phyloP scores from a whole-genome alignment of 768 basidiomycete species.

The Nidularia sp. region DNA sequence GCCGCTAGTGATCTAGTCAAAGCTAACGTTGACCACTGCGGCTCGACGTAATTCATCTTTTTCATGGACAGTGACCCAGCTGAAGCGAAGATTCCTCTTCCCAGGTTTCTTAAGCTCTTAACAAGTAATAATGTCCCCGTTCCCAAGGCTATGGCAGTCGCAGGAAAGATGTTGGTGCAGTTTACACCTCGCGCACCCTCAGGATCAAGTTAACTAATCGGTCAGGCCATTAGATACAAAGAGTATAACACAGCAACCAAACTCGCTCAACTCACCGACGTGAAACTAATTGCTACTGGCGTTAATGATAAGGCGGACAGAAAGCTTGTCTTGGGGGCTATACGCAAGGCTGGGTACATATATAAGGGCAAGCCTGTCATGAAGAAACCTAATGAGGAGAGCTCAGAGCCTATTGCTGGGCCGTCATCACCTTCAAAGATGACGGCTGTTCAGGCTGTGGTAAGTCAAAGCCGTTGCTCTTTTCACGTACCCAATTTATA shows the following conservation, averaged over 20 bases:
- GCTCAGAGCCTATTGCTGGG: conserved; percentile 6
- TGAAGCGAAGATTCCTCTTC: conserved; percentile 48
- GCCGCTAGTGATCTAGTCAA: too few species aligned
- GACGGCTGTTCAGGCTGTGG: conserved; percentile 22
- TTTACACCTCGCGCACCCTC: not conserved
- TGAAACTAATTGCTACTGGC: conserved; percentile 53
- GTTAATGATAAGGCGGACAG: conserved; percentile 64
- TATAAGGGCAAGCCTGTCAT: conserved; percentile 16
- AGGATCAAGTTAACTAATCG: not conserved
- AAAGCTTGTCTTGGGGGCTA: conserved; percentile 50
- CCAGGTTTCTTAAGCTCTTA: conserved; percentile 63
- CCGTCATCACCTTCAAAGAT: conserved; percentile 12
- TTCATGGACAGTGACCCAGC: not conserved
- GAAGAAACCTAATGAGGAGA: conserved; percentile 12
- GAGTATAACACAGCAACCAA: conserved; percentile 56
- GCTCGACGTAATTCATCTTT: not conserved
- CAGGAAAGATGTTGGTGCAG: conserved; percentile 59
- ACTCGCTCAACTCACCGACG: conserved; percentile 55
- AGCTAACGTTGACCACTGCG: too few species aligned
- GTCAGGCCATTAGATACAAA: conserved; percentile 53
- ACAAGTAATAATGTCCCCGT: conserved; percentile 54
- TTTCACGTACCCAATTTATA: not conserved
- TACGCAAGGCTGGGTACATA: conserved; percentile 63
- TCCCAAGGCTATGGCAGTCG: conserved; percentile 63
- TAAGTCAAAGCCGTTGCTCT: conserved; percentile 11